A percentile compares a stretch with the other conserved stretches of the same genome.
Evolutionary conservation across 768 basidiomycete species (phyloP).

Genomic region (Gymnopilus junonius): DNA sequence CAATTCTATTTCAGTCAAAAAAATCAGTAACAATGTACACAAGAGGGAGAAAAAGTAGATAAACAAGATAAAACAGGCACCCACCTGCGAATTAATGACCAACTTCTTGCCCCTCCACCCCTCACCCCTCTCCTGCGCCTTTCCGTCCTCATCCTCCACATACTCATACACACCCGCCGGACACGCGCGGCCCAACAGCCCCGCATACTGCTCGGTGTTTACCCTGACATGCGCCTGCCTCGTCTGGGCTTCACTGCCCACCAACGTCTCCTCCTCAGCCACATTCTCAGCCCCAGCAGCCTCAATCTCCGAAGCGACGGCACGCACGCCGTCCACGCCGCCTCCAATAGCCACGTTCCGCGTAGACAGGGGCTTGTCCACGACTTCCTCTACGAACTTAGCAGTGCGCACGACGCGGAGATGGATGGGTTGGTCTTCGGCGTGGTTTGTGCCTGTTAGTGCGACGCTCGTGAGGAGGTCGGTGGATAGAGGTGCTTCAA

Average conservation of each 20-base stretch:
- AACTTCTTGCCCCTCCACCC: constrained; percentile 85
- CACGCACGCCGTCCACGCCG: constrained; percentile 29
- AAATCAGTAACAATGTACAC: too few species aligned
- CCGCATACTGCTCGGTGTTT: constrained; percentile 84
- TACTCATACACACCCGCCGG: constrained; percentile 99
- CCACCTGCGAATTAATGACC: constrained; percentile 95
- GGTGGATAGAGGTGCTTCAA: constrained; percentile 89
- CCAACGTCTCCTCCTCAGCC: constrained; percentile 21
- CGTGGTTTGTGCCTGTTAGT: constrained; percentile 93
- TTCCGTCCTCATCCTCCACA: constrained; percentile 42
- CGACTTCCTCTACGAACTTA: constrained; percentile 22
- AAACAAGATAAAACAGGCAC: constrained; percentile 19
- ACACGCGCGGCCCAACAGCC: constrained; percentile 87
- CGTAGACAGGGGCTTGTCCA: not conserved
- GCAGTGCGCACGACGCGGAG: constrained; percentile 61
- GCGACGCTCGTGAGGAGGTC: constrained; percentile 91
- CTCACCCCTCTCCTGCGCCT: constrained; percentile 46
- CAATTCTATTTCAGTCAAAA: constrained; percentile 67
- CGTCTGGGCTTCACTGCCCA: constrained; percentile 45
- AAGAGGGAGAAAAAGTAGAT: not conserved
- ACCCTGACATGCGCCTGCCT: constrained; percentile 69
- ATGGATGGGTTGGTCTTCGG: constrained; percentile 95
- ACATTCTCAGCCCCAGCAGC: constrained; percentile 23
- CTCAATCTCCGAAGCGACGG: constrained; percentile 31
- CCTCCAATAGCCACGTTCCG: constrained; percentile 35